Evolutionary conservation across 2,329 filamentous ascomycete genomes (phyloP).

Genomic region (Cladorrhinum sp.): DNA sequence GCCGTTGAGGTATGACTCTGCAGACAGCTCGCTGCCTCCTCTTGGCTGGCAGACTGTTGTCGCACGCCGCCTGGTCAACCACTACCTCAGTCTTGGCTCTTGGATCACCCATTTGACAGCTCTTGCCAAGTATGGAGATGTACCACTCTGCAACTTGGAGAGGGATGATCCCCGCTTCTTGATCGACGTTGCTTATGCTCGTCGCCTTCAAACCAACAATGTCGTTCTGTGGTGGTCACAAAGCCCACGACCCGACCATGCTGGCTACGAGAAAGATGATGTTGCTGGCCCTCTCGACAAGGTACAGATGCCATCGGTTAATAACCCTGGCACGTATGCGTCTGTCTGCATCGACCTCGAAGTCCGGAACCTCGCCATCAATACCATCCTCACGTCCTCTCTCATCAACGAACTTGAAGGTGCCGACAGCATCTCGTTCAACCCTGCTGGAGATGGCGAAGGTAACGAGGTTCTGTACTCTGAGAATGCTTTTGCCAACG

Average conservation of each 20-base stretch:
- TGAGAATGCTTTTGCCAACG: conserved; percentile 89
- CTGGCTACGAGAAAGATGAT: conserved; percentile 92
- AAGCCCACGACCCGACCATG: conserved; percentile 85
- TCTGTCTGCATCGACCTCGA: conserved; percentile 96
- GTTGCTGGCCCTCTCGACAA: conserved; percentile 77
- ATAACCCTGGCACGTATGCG: conserved; percentile 89
- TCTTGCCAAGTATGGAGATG: conserved; percentile 85
- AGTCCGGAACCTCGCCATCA: conserved; percentile 91
- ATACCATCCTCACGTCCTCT: conserved; percentile 94
- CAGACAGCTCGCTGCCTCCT: conserved; percentile 83
- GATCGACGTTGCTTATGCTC: conserved; percentile 93
- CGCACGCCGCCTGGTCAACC: conserved; percentile 78
- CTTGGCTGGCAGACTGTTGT: conserved; percentile 92
- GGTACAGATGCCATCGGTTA: conserved; percentile 88
- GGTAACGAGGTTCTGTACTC: conserved; percentile 71
- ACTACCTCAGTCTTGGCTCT: conserved; percentile 87
- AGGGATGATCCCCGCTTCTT: conserved; percentile 90
- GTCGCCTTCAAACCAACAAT: conserved; percentile 83
- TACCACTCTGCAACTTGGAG: conserved; percentile 93
- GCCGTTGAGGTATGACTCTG: conserved; percentile 74
- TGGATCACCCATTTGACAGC: conserved; percentile 89
- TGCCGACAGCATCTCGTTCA: conserved; percentile 80
- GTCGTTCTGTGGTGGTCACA: conserved; percentile 97
- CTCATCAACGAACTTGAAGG: conserved; percentile 96
- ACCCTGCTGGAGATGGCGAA: conserved; percentile 63